Percentiles rank a stretch among this genome's conserved stretches.
phyloP scores from a whole-genome alignment of 331 rosid genomes.

The Acacia concinna region DNA sequence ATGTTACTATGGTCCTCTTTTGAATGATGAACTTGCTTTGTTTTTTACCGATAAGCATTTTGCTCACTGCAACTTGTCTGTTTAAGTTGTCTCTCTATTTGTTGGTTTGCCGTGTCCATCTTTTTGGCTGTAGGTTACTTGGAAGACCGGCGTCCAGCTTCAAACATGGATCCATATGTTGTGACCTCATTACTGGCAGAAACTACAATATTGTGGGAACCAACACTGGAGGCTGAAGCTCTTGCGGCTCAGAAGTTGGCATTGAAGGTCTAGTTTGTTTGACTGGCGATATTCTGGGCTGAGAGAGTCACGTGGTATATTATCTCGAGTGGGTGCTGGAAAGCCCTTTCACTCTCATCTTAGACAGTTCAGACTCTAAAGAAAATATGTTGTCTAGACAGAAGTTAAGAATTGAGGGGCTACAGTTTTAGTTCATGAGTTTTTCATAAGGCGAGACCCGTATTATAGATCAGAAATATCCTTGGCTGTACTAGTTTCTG shows the following conservation, averaged over 20 bases:
- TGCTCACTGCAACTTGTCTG: not conserved
- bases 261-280: slow-evolving; percentile 62
- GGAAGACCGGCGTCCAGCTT: slow-evolving; percentile 99
- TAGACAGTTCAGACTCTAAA: slow-evolving; percentile 41
- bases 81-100: not conserved
- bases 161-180: slow-evolving; percentile 97
- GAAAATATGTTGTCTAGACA: slow-evolving; percentile 50
- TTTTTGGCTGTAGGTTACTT: slow-evolving; percentile 70
- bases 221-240: slow-evolving; percentile 96
- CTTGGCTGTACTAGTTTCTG: slow-evolving; percentile 32
- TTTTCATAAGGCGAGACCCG: slow-evolving; percentile 32
- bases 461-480: slow-evolving; percentile 33
- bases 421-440: slow-evolving; percentile 37
- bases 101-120: slow-evolving; percentile 18
- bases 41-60: not conserved
- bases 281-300: slow-evolving; percentile 27
- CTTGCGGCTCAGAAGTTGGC: slow-evolving; percentile 93
- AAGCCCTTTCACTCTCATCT: slow-evolving; percentile 36
- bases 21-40: not conserved
- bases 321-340: slow-evolving; percentile 14
- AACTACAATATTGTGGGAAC: slow-evolving; percentile 84
- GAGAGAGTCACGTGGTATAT: slow-evolving; percentile 20
- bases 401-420: slow-evolving; percentile 34
- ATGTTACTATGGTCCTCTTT: not conserved
- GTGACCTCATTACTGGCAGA: slow-evolving; percentile 88